A percentile compares a stretch with the other conserved stretches of the same genome.
Evolutionary conservation across 371 early-diverging fungal species (phyloP).

Genomic region (Mucor plumbeus): DNA sequence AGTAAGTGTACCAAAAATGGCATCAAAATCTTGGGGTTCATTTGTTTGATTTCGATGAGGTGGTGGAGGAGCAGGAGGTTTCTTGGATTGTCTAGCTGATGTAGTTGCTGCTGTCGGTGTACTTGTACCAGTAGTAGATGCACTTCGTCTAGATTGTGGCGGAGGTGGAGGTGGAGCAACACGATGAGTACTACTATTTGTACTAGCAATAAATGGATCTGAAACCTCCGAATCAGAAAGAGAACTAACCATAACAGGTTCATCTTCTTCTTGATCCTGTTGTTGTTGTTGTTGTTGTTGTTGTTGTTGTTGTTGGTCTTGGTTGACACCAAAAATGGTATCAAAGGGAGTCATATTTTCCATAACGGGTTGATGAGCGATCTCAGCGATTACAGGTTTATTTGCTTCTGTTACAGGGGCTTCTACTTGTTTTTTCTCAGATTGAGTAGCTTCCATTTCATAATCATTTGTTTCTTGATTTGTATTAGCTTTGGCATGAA

Average conservation of each 20-base stretch:
- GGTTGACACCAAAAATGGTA: slow-evolving; percentile 16
- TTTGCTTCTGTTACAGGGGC: slow-evolving; percentile 13
- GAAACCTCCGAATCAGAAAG: slow-evolving; percentile 15
- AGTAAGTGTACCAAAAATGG: slow-evolving; percentile 20
- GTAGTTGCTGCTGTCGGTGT: not conserved
- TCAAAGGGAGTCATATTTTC: slow-evolving; percentile 12
- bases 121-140: not conserved
- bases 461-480: not conserved
- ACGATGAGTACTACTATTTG: slow-evolving; percentile 20
- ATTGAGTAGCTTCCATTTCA: not conserved
- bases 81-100: slow-evolving; percentile 2
- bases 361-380: slow-evolving; percentile 1
- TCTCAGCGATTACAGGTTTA: slow-evolving; percentile 7
- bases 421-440: not conserved
- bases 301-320: not conserved
- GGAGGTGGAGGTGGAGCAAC: slow-evolving; percentile 22
- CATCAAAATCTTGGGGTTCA: slow-evolving; percentile 17
- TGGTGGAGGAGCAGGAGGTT: slow-evolving; percentile 25
- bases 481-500: not conserved
- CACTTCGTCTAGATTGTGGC: slow-evolving; percentile 18
- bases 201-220: slow-evolving; percentile 13
- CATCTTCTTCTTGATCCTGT: slow-evolving; percentile 17
- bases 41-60: slow-evolving; percentile 4
- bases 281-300: too few relatives aligned
- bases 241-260: slow-evolving; percentile 23